Base-by-base conservation (phyloP, 257 asterid species). In the Parsonsia alboflavescens region DNA sequence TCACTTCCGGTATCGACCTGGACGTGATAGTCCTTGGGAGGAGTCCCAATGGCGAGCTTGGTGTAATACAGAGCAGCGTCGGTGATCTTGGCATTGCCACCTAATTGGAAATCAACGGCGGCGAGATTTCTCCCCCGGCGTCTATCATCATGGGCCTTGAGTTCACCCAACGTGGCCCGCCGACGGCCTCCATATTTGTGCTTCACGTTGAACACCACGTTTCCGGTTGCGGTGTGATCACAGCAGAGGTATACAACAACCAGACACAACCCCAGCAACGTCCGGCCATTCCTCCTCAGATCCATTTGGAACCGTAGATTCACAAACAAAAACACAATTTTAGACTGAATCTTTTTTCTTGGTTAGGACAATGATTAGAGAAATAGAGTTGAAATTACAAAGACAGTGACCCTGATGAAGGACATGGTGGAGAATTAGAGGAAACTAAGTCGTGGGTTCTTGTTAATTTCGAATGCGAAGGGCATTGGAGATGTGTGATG, bases 1-100 rank as follows among this genome's bases (percentile, higher is more conserved):
- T 87, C 91, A 72, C 97, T 91, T 68, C 97, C 97, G 10, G 97
- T 89, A 70, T 91, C 97, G 54, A 91, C 87, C 81, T 89, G 95
- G 76, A 91, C 90, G 62, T 84, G 79, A 86, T 79, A 91, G 73
- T 87, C 90, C 77, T 63, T 85, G 3, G 91, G 85, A 24, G 95
- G 93, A 73, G 89, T 79, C 73, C 97, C 97, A 84, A 91, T 79
- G 28, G 89, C 79, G 73, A 91, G 90, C 80, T 87, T 83, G 72
- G 95, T 89, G 71, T 80, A 91, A 78, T 89, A 89, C 56, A 91
- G 91, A 66, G 93, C 83, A 2, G 76, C 62, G 21, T 45, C 77
- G 12, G 83, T 71, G 56, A 80, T 42, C 63, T 50, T 73, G 15
- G 64, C 80, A 64, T 80, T 36, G 7, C 83, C 83, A 6, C 83